A percentile compares a stretch with the other conserved stretches of the same genome.
Evolutionary conservation across 1,284 basidiomycete species (phyloP).

Genomic region (Sanguinoderma infundibulare): DNA sequence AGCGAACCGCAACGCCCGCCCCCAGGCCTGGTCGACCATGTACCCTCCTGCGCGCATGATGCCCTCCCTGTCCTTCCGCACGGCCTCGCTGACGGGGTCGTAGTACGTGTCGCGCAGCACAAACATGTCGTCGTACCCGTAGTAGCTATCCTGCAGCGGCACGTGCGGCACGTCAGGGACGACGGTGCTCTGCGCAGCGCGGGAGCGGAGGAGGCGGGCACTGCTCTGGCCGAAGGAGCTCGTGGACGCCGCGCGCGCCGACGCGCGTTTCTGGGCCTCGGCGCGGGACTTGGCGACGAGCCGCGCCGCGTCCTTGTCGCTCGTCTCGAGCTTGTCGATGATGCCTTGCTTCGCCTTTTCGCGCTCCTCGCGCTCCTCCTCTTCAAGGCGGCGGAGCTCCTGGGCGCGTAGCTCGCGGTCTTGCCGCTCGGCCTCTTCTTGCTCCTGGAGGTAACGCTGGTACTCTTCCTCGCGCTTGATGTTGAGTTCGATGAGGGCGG

Average conservation of each 20-base stretch:
- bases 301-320: slow-evolving; percentile 67
- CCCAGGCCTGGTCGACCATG: slow-evolving; percentile 84
- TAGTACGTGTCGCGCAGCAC: slow-evolving; percentile 59
- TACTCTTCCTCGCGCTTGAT: slow-evolving; percentile 79
- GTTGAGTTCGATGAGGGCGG: slow-evolving; percentile 80
- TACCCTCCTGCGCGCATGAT: slow-evolving; percentile 89
- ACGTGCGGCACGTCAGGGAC: slow-evolving; percentile 79
- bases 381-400: slow-evolving; percentile 70
- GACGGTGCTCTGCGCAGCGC: slow-evolving; percentile 59
- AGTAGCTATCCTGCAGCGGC: slow-evolving; percentile 75
- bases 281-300: slow-evolving; percentile 74
- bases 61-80: slow-evolving; percentile 76
- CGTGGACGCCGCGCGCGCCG: slow-evolving; percentile 54
- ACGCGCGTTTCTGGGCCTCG: slow-evolving; percentile 61
- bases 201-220: slow-evolving; percentile 57
- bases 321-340: slow-evolving; percentile 80
- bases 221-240: slow-evolving; percentile 47
- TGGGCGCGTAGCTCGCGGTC: slow-evolving; percentile 77
- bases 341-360: slow-evolving; percentile 77
- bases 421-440: slow-evolving; percentile 73
- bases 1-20: slow-evolving; percentile 77
- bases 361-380: slow-evolving; percentile 77
- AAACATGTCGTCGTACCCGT: slow-evolving; percentile 75
- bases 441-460: slow-evolving; percentile 67
- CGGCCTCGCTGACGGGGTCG: slow-evolving; percentile 75